Conservation (phyloP, 2,329 filamentous ascomycete species). For the Ascochyta lentis region DNA sequence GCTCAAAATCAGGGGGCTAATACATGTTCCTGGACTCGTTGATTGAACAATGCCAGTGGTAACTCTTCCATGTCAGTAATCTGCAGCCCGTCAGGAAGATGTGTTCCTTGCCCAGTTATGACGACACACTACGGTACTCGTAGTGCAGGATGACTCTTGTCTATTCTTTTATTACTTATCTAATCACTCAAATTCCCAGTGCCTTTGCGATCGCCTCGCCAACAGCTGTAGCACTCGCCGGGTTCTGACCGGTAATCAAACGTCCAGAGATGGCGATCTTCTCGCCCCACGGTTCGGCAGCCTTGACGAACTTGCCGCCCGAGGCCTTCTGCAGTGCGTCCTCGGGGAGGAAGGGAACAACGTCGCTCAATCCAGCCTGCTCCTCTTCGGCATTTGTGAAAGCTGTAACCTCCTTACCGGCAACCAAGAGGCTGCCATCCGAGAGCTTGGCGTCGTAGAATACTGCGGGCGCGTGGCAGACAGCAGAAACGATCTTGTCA, state of each 20-base stretch:
- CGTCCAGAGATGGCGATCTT: slow-evolving; percentile 52
- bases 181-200: slow-evolving; percentile 27
- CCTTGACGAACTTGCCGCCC: slow-evolving; percentile 64
- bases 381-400: slow-evolving; percentile 66
- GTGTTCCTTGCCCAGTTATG: too few relatives aligned
- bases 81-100: too few relatives aligned
- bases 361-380: slow-evolving; percentile 47
- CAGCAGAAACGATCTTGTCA: slow-evolving; percentile 69
- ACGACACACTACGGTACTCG: neutral
- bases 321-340: slow-evolving; percentile 59
- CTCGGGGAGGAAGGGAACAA: slow-evolving; percentile 68
- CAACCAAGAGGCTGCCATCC: slow-evolving; percentile 61
- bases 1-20: neutral
- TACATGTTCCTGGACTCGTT: too few relatives aligned
- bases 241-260: slow-evolving; percentile 59
- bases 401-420: slow-evolving; percentile 65
- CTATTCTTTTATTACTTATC: neutral
- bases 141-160: neutral
- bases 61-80: too few relatives aligned
- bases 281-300: slow-evolving; percentile 54
- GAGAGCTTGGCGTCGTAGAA: slow-evolving; percentile 62
- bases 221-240: slow-evolving; percentile 52
- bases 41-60: too few relatives aligned
- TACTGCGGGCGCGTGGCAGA: slow-evolving; percentile 73
- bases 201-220: slow-evolving; percentile 54